These are phyloP conservation scores for Penicillium sclerotigenum DNA, from an alignment of 2,329 filamentous ascomycete species.

Conservation along the genomic window DNA sequence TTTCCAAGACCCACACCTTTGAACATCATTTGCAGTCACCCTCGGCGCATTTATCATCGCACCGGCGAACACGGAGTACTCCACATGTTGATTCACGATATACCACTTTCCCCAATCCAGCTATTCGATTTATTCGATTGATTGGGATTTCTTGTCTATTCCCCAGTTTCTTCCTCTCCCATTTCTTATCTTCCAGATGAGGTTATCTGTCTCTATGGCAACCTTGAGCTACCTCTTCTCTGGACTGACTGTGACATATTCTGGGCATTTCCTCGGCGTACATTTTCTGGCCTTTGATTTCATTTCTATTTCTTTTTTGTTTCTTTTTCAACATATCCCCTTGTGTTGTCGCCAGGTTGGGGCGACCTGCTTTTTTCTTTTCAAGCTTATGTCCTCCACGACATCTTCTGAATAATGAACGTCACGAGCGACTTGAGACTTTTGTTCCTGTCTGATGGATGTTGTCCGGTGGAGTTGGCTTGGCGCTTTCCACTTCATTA, in stretches of 20 bases:
- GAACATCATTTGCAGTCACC: neutral
- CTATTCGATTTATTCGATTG: neutral
- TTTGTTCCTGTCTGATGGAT: slow-evolving; percentile 7
- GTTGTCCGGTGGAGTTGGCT: slow-evolving; percentile 7
- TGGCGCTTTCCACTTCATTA: slow-evolving; percentile 11
- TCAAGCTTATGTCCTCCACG: slow-evolving; percentile 20
- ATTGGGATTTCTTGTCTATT: neutral
- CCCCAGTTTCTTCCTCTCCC: neutral
- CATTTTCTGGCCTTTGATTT: slow-evolving; percentile 6
- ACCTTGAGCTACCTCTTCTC: neutral
- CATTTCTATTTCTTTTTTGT: neutral
- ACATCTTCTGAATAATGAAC: slow-evolving; percentile 22
- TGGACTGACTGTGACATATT: slow-evolving; percentile 14
- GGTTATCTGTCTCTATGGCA: neutral
- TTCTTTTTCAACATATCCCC: slow-evolving; percentile 12
- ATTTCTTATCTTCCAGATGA: neutral
- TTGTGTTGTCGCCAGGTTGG: slow-evolving; percentile 7
- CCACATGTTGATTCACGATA: neutral
- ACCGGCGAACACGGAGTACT: neutral
- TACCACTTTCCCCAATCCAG: neutral
- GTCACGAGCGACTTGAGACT: slow-evolving; percentile 16
- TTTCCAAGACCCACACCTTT: neutral
- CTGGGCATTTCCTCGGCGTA: slow-evolving; percentile 13
- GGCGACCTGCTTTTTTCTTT: slow-evolving; percentile 4
- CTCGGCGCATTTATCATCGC: neutral